Conservation (phyloP, 352 stramenopile species). For the Phytopythium kandeliae region DNA sequence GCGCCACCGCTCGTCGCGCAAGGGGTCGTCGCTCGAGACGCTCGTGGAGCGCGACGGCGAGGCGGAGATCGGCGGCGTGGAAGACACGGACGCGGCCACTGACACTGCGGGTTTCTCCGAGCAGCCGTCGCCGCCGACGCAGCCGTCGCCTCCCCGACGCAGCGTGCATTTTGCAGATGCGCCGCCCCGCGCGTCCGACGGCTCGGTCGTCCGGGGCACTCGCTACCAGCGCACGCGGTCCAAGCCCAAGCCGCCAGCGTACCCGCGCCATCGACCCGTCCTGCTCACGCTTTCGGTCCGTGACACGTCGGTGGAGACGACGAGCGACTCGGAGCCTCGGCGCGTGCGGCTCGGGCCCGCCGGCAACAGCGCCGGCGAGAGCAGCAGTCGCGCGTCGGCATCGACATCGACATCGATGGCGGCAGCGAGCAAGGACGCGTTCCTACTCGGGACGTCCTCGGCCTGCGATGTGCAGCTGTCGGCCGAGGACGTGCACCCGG, state of each 20-base stretch:
- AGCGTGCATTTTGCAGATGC: constrained; percentile 24
- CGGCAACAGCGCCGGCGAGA: too few species aligned
- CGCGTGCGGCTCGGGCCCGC: not conserved
- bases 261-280: constrained; percentile 4
- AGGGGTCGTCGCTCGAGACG: not conserved
- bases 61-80: constrained; percentile 4
- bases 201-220: constrained; percentile 31
- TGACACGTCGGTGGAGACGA: not conserved
- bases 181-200: constrained; percentile 21
- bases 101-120: not conserved
- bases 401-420: too few species aligned
- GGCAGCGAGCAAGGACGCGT: constrained; percentile 15
- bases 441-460: constrained; percentile 53
- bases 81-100: not conserved
- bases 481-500: constrained; percentile 33
- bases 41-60: constrained; percentile 2
- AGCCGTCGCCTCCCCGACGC: not conserved
- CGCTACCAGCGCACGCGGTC: constrained; percentile 36
- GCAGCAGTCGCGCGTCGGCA: too few species aligned
- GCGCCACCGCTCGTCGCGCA: not conserved
- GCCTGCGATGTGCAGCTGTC: constrained; percentile 49
- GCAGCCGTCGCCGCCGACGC: not conserved
- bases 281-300: constrained; percentile 9
- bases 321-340: not conserved
- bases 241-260: constrained; percentile 1